A percentile compares a stretch with the other conserved stretches of the same genome.
Evolutionary conservation across 2,329 filamentous ascomycete genomes (phyloP).

Genomic region (Exserohilum rostratum): DNA sequence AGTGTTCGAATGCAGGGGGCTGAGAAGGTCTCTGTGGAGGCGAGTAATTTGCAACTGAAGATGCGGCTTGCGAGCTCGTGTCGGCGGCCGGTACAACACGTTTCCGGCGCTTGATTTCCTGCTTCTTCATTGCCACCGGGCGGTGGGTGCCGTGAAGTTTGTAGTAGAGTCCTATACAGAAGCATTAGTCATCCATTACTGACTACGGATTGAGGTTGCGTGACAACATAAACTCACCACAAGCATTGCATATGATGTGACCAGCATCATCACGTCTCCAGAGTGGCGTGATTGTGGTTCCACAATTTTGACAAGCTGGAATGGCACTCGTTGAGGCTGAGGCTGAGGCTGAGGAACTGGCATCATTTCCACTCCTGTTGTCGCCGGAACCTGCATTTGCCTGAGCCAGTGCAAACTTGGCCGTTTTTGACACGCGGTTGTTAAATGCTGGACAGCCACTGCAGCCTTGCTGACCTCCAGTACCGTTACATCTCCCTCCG

Average conservation of each 20-base stretch:
- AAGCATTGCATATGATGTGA: constrained; percentile 98
- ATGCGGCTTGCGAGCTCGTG: constrained; percentile 44
- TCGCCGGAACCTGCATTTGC: constrained; percentile 39
- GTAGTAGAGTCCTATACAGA: constrained; percentile 78
- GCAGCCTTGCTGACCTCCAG: constrained; percentile 91
- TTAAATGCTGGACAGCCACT: constrained; percentile 97
- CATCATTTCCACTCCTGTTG: constrained; percentile 18
- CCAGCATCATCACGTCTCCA: constrained; percentile 95
- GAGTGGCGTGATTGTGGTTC: constrained; percentile 92
- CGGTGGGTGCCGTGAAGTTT: constrained; percentile 94
- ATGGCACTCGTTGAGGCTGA: constrained; percentile 61
- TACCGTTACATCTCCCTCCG: constrained; percentile 93
- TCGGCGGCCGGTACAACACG: constrained; percentile 81
- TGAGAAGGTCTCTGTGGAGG: constrained; percentile 36
- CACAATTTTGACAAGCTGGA: constrained; percentile 95
- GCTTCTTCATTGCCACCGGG: constrained; percentile 98
- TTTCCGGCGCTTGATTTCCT: constrained; percentile 94
- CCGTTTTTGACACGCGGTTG: constrained; percentile 89
- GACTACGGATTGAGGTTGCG: not conserved
- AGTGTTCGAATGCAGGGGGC: constrained; percentile 41
- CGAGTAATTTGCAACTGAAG: constrained; percentile 39
- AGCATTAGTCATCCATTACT: constrained; percentile 17
- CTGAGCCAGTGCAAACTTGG: constrained; percentile 67
- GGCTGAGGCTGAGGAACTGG: constrained; percentile 29
- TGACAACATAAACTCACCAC: constrained; percentile 68